Evolutionary conservation across 805 yeast genomes (phyloP).

Genomic region (Ogataea sp.): DNA sequence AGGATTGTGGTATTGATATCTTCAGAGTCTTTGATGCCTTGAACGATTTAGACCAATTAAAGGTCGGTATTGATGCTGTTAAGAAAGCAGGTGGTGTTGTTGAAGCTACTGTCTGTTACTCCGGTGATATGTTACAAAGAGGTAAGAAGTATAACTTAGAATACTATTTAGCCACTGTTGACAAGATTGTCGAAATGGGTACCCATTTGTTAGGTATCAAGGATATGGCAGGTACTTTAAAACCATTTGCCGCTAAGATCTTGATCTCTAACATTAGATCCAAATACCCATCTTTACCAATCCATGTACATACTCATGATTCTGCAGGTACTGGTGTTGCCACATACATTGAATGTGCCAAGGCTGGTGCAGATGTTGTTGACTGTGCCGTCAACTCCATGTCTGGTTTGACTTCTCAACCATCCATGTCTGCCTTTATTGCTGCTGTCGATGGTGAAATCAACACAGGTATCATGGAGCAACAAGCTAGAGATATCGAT

Average conservation of each 20-base stretch:
- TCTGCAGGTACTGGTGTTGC: slow-evolving; percentile 99
- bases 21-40: slow-evolving; percentile 97
- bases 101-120: slow-evolving; percentile 96
- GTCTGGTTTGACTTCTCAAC: slow-evolving; percentile 99
- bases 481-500: slow-evolving; percentile 75
- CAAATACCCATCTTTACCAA: slow-evolving; percentile 87
- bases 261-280: slow-evolving; percentile 77
- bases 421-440: slow-evolving; percentile 85
- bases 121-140: slow-evolving; percentile 96
- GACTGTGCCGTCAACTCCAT: slow-evolving; percentile 96
- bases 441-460: slow-evolving; percentile 87
- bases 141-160: slow-evolving; percentile 94
- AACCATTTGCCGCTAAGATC: slow-evolving; percentile 85
- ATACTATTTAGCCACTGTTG: slow-evolving; percentile 78
- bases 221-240: slow-evolving; percentile 99
- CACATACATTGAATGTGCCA: slow-evolving; percentile 88
- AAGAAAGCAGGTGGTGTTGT: slow-evolving; percentile 98
- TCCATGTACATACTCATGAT: slow-evolving; percentile 98
- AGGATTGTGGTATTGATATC: slow-evolving; percentile 92
- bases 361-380: slow-evolving; percentile 97
- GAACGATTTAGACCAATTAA: slow-evolving; percentile 92
- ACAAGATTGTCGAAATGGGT: slow-evolving; percentile 83
- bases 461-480: slow-evolving; percentile 61
- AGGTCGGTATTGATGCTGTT: slow-evolving; percentile 97
- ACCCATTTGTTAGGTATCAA: slow-evolving; percentile 96